Evolutionary conservation across 2,329 filamentous ascomycete genomes (phyloP), one percentile per base, ranked within the genome.

Genomic region (Ophiocordyceps unilateralis): DNA sequence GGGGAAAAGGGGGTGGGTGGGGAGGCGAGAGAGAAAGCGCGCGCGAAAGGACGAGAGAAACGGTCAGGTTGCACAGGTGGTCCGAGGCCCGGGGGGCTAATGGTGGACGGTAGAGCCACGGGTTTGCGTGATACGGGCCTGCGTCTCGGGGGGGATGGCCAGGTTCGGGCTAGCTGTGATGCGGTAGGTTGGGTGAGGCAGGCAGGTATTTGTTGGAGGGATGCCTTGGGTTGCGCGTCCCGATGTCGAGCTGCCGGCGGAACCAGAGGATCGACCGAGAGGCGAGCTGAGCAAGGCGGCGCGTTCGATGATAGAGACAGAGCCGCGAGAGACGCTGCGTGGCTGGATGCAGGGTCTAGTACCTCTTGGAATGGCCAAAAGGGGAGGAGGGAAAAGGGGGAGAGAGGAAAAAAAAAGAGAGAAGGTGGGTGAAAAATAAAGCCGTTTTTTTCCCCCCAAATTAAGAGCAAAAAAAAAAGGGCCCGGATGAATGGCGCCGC

Each of bases 101-200:
- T 47, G 42, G 45, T 39, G 24, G 45, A 39, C 32, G 47, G 42
- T 43, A 48, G 47, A 45, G 48, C 44, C 40, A 47, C 46, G 46
- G 46, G 46, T 50, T 50, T 50, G 49, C 49, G 49, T 50, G 47
- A 50, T 50, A 50, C 49, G 47, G 48, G 46, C 45, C 44, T 49
- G 47, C 47, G 45, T 41, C 43, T 42, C 24, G 24, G 40, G 40
- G 39, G 39, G 9, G 24, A 38, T 41, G 43, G 36, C 37, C 23
- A 39, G 37, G 43, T 34, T 42, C 22, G 20, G 43, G 43, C 40
- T 41, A 39, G 40, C 15, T 41, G 43, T 26, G 38, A 42, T 40
- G 43, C 43, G 43, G 39, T 23, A 44, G 43, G 40, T 42, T 28
- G 40, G 40, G 28, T n/a, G 22, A 41, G 28, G 40, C 14, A 32